Evolutionary conservation across 805 yeast species (phyloP), one percentile per base, ranked within the genome.

Genomic region (Spathaspora boniae): DNA sequence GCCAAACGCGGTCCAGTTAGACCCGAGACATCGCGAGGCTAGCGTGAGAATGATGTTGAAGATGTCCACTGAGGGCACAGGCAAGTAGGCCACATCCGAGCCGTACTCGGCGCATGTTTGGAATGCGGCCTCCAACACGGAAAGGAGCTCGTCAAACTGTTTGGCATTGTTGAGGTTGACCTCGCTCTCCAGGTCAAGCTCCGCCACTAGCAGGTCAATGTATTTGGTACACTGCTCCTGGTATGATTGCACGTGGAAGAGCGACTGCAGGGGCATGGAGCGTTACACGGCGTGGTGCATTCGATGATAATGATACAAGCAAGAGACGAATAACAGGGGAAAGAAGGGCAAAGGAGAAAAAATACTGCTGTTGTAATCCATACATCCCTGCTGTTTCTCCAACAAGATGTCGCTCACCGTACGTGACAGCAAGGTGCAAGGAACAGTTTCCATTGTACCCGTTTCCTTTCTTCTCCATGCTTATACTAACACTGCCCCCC

Each of bases 1-100:
- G 14, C 45, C 15, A n/a, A 42, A 43, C 15, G 43, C 42, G 9
- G 57, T 48, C 53, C 56, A 58, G 36, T 58, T 57, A 20, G 50
- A 43, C 3, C 36, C 43, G 8, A 60, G 53, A 28, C 49, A 38
- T 25, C 68, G 45, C 0, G 61, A 44, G 1, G 61, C 57, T 20
- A 65, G 36, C 2, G 70, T 62, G 19, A 63, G 36, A 16, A 66
- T 35, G 5, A 65, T 43, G 6, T 60, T 52, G 12, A 62, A 39
- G 8, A 59, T 35, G 30, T 48, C 41, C 6, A 36, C 29, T 3
- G 64, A 53, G 4, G 68, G 68, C 17, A 34, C n/a, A 24, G 36
- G 14, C 7, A 42, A 19, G 9, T 36, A n/a, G 9, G 29, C n/a
- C n/a, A n/a, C n/a, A n/a, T n/a, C n/a, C n/a, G n/a, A n/a, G n/a